Evolutionary conservation across 495 filamentous ascomycete species (phyloP), one percentile per base, ranked within the genome.

Genomic region (Xeromyces bisporus): DNA sequence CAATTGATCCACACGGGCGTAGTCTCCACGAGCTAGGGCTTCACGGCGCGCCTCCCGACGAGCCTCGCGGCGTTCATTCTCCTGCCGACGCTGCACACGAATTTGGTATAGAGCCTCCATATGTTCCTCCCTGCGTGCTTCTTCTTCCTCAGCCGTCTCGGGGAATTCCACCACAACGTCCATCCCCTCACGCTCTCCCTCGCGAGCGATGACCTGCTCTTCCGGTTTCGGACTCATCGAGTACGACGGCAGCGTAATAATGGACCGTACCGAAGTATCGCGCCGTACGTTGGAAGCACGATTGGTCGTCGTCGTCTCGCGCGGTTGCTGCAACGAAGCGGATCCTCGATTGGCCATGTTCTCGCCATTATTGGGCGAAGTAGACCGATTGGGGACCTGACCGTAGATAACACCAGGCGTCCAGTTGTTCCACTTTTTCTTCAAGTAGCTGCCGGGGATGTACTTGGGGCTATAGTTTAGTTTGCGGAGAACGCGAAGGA

Each of bases 51-150:
- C 53, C 31, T 67, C 66, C 23, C 77, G 59, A 18, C 81, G 66
- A 33, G 77, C 69, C 33, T 93, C 81, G 4, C 85, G 73, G 30
- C 84, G 84, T 4, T 71, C 70, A 18, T 71, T 62, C 48, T 93
- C 80, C 24, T 66, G 62, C 20, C 86, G 73, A 26, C 89, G 71
- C 11, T 81, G 72, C 2, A 78, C 50, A 15, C 89, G 80, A 27
- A 96, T 80, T 46, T 92, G 81, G 53, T 92, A 97, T 15, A 96
- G 50, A 6, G 80, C 66, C 27, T 86, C 79, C 89, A 96, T 96
- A 44, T 96, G 78, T 18, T 80, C 73, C 34, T 96, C 86, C n/a
- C 89, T 66, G 21, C 84, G 60, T 2, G 49, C 52, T 44, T 97
- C 89, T 42, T 89, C 72, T 28, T 86, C 76, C 14, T 77, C 70